A percentile compares a stretch with the other conserved stretches of the same genome.
Conservation (phyloP, 129 eudicot species). For the Tagetes patula region DNA sequence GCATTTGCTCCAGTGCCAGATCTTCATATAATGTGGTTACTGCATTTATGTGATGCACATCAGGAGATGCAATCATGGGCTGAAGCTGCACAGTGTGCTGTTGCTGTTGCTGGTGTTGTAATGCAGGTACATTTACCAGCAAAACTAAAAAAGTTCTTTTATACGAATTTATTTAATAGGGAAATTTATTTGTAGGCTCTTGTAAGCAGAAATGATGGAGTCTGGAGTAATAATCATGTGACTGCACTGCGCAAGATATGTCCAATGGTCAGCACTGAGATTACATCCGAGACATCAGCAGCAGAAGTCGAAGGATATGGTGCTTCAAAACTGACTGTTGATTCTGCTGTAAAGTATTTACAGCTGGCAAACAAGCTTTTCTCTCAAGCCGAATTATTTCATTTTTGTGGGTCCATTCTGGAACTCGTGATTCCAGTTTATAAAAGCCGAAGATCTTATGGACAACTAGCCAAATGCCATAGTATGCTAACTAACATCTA, state of each 20-base stretch:
- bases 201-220: conserved; percentile 92
- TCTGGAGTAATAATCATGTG: conserved; percentile 88
- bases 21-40: conserved; percentile 98
- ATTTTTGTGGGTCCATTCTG: conserved; percentile 85
- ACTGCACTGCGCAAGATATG: conserved; percentile 85
- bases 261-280: conserved; percentile 92
- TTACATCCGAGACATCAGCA: conserved; percentile 87
- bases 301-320: conserved; percentile 99
- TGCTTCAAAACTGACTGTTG: conserved; percentile 96
- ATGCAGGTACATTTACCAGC: conserved; percentile 68
- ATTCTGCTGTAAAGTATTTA: conserved; percentile 93
- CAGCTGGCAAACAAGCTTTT: conserved; percentile 98
- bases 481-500: conserved; percentile 88
- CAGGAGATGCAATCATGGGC: conserved; percentile 99
- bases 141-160: neutral
- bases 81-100: conserved; percentile 99
- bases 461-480: conserved; percentile 95
- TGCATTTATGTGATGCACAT: conserved; percentile 97
- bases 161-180: conserved; percentile 2
- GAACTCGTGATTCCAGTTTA: conserved; percentile 95
- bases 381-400: conserved; percentile 93
- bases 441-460: conserved; percentile 83
- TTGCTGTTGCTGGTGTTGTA: conserved; percentile 99
- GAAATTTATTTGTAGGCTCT: conserved; percentile 62
- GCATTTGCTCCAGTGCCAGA: conserved; percentile 99